phyloP scores from a whole-genome alignment of 805 yeast genomes.

The Starmerella potacharoeniae region DNA sequence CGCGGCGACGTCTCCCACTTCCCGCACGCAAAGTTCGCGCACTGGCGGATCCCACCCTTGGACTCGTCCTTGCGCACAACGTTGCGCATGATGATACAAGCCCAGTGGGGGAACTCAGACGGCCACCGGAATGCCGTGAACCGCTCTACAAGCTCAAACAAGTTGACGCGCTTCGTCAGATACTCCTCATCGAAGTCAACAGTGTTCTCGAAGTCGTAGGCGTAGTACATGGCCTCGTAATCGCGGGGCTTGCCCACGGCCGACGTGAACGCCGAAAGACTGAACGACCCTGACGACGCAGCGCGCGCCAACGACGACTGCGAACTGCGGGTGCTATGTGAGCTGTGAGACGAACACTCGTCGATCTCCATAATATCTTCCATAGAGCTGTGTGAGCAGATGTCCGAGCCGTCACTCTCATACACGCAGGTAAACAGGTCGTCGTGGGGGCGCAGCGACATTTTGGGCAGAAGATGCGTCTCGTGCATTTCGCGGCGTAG shows the following conservation, averaged over 20 bases:
- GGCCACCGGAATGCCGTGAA: conserved; percentile 63
- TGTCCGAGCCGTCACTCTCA: conserved; percentile 8
- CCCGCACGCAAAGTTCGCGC: conserved; percentile 89
- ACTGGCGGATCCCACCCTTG: conserved; percentile 77
- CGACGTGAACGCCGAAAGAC: background rate
- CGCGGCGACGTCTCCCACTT: conserved; percentile 85
- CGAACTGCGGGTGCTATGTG: background rate
- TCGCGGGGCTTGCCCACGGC: background rate
- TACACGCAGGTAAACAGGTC: conserved; percentile 5
- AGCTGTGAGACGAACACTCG: background rate
- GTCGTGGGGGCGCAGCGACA: conserved; percentile 36
- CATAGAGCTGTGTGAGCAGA: conserved; percentile 2
- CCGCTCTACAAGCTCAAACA: conserved; percentile 86
- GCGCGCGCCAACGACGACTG: background rate
- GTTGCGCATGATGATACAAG: conserved; percentile 94
- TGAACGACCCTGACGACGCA: background rate
- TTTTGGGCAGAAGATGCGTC: conserved; percentile 60
- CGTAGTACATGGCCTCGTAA: conserved; percentile 1
- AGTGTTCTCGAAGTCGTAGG: conserved; percentile 28
- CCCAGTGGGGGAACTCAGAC: conserved; percentile 86
- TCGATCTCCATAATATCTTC: background rate
- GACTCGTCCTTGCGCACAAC: conserved; percentile 82
- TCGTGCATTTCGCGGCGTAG: conserved; percentile 63
- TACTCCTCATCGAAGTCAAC: conserved; percentile 37
- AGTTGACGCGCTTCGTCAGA: conserved; percentile 38